Conservation (phyloP, 768 basidiomycete genomes). For the Russula sp. region DNA sequence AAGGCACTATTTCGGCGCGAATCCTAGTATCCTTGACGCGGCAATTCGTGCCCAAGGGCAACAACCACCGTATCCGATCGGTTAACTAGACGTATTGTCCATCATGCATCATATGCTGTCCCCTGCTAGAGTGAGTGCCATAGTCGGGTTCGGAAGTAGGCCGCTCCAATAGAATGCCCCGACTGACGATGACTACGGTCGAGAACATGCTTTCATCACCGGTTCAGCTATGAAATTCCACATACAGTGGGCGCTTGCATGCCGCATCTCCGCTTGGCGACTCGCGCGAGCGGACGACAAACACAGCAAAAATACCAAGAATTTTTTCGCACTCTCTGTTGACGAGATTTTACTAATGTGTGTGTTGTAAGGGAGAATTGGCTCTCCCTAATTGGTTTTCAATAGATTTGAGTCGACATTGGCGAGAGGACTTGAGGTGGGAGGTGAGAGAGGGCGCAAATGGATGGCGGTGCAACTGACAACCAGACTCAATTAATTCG, state of each 20-base stretch:
- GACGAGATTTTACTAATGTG: neutral
- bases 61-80: neutral
- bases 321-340: neutral
- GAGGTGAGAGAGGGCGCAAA: neutral
- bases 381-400: no score
- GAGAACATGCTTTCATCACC: neutral
- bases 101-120: neutral
- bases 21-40: neutral
- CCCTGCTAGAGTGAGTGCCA: conserved; percentile 10
- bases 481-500: neutral
- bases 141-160: conserved; percentile 9
- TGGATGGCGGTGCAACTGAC: neutral
- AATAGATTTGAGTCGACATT: neutral
- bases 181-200: neutral
- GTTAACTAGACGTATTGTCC: neutral
- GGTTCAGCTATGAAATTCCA: neutral
- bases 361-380: neutral
- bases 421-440: neutral
- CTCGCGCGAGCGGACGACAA: neutral
- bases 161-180: neutral
- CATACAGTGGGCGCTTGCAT: neutral
- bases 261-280: neutral
- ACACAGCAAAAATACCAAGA: neutral
- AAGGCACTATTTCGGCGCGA: neutral
- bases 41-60: neutral